Evolutionary conservation across 371 early-diverging fungal genomes (phyloP).

Genomic region (Dentiscutata heterogama): DNA sequence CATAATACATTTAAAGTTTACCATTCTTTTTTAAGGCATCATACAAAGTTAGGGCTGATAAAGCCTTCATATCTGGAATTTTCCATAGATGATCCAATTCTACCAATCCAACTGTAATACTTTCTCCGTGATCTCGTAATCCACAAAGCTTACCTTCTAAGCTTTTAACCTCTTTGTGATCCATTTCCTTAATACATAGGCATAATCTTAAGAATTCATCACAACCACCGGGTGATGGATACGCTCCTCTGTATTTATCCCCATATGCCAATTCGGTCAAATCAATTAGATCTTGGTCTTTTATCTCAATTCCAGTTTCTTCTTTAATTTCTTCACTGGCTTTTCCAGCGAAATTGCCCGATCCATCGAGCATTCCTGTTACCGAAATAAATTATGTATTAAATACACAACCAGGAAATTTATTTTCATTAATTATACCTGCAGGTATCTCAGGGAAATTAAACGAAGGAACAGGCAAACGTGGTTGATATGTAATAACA

Average conservation of each 20-base stretch:
- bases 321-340: slow-evolving; percentile 57
- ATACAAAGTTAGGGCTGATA: slow-evolving; percentile 77
- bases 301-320: slow-evolving; percentile 70
- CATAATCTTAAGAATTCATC: slow-evolving; percentile 84
- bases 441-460: slow-evolving; percentile 82
- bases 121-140: slow-evolving; percentile 81
- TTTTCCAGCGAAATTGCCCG: slow-evolving; percentile 69
- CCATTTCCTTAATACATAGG: slow-evolving; percentile 71
- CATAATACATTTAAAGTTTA: slow-evolving; percentile 47
- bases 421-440: slow-evolving; percentile 46
- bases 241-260: slow-evolving; percentile 67
- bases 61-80: slow-evolving; percentile 74
- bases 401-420: neutral
- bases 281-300: slow-evolving; percentile 72
- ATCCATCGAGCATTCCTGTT: slow-evolving; percentile 81
- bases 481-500: slow-evolving; percentile 80
- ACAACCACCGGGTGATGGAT: slow-evolving; percentile 84
- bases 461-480: slow-evolving; percentile 73
- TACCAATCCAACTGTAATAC: slow-evolving; percentile 75
- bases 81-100: slow-evolving; percentile 74
- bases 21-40: slow-evolving; percentile 60
- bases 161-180: slow-evolving; percentile 58
- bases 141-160: slow-evolving; percentile 79
- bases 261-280: slow-evolving; percentile 63
- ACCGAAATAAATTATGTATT: neutral